phyloP scores from a whole-genome alignment of 2,329 filamentous ascomycete genomes.

The Beauveria brongniartii region DNA sequence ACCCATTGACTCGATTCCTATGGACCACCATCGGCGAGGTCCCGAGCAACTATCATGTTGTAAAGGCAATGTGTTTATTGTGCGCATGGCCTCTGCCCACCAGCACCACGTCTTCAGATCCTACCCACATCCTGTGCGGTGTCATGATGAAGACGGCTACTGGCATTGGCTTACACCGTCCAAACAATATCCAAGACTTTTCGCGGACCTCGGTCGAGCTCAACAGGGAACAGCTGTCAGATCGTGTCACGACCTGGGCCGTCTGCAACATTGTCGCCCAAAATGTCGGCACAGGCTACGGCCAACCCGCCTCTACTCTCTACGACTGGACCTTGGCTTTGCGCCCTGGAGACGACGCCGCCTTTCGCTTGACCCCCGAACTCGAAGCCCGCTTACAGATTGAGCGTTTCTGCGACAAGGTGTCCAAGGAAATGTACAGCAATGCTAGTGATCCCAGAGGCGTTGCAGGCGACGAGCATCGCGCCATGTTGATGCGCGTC shows the following conservation, averaged over 20 bases:
- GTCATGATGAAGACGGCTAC: conserved; percentile 85
- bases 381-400: conserved; percentile 62
- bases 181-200: conserved; percentile 77
- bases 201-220: conserved; percentile 66
- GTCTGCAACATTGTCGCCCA: conserved; percentile 80
- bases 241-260: conserved; percentile 74
- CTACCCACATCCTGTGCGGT: conserved; percentile 72
- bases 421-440: conserved; percentile 72
- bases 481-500: conserved; percentile 58
- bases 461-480: conserved; percentile 58
- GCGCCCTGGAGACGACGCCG: conserved; percentile 50
- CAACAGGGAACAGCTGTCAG: conserved; percentile 70
- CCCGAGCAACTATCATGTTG: conserved; percentile 69
- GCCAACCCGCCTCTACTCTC: conserved; percentile 68
- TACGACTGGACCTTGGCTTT: conserved; percentile 67
- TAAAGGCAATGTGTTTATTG: conserved; percentile 71
- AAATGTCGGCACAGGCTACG: conserved; percentile 73
- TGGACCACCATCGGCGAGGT: conserved; percentile 73
- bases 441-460: conserved; percentile 66
- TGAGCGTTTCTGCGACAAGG: conserved; percentile 68
- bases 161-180: conserved; percentile 72
- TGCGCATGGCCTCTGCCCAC: conserved; percentile 79
- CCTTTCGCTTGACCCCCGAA: conserved; percentile 51
- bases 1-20: conserved; percentile 60
- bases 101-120: conserved; percentile 72